Percentiles rank a stretch among this genome's conserved stretches.
phyloP scores from a whole-genome alignment of 495 filamentous ascomycete species.

The Elasticomyces elasticus region DNA sequence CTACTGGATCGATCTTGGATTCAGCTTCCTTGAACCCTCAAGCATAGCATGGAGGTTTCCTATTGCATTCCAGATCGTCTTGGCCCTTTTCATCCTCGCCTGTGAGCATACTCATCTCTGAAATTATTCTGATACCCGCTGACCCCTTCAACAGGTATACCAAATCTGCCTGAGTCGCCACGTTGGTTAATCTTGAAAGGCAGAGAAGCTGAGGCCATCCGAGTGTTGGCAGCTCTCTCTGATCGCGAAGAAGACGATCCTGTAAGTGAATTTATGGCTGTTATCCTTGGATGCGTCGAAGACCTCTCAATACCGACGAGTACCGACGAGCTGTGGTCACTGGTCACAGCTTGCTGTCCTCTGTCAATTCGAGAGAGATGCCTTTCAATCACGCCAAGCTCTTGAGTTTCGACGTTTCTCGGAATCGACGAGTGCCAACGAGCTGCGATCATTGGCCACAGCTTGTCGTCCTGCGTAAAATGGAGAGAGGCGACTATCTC shows the following conservation, averaged over 20 bases:
- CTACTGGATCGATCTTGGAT: conserved; percentile 39
- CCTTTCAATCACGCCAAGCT: too few species aligned
- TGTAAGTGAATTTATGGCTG: too few species aligned
- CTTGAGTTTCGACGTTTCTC: too few species aligned
- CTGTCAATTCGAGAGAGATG: too few species aligned
- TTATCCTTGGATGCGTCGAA: too few species aligned
- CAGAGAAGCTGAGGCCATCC: conserved; percentile 21
- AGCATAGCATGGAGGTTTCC: conserved; percentile 40
- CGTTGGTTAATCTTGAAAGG: conserved; percentile 26
- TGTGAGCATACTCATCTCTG: background rate
- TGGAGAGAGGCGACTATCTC: too few species aligned
- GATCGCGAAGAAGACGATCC: conserved; percentile 31
- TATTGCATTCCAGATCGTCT: conserved; percentile 29
- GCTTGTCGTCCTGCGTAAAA: too few species aligned
- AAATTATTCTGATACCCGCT: background rate
- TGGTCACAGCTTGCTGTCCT: too few species aligned
- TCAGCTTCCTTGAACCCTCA: conserved; percentile 38
- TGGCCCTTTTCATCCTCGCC: conserved; percentile 16
- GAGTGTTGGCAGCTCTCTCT: conserved; percentile 27
- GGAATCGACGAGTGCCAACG: too few species aligned
- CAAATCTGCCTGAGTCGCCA: conserved; percentile 23
- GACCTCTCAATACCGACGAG: too few species aligned
- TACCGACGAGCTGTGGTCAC: too few species aligned
- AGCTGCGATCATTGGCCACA: too few species aligned
- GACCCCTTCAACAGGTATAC: conserved; percentile 7